phyloP scores from a whole-genome alignment of 768 basidiomycete genomes.

The Leccinum incarnatum region DNA sequence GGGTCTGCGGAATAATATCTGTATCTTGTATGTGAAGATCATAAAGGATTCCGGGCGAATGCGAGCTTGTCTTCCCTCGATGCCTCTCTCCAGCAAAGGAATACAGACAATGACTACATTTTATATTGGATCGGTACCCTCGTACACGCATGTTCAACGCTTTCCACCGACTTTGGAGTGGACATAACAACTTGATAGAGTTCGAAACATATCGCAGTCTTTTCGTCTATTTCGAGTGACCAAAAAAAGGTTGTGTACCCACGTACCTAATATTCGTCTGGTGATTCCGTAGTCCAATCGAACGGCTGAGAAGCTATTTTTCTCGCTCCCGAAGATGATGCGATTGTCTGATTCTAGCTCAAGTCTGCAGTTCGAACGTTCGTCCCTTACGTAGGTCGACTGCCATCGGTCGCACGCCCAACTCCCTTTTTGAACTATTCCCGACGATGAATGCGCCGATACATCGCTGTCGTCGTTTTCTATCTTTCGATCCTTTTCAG shows the following conservation, averaged over 20 bases:
- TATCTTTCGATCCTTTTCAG: no score
- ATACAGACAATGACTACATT: not conserved
- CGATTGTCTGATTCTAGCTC: no score
- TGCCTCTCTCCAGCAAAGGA: not conserved
- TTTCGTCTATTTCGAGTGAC: no score
- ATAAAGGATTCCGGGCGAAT: not conserved
- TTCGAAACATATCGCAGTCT: not conserved
- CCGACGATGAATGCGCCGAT: no score
- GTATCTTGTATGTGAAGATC: not conserved
- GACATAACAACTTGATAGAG: no score
- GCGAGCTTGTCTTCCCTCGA: not conserved
- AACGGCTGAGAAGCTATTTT: not conserved
- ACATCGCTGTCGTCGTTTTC: no score
- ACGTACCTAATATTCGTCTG: not conserved
- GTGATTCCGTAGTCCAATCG: not conserved
- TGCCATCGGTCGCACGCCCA: no score
- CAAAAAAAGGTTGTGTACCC: no score
- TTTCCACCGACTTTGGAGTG: no score
- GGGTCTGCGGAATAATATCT: constrained; percentile 10
- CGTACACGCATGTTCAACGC: not conserved
- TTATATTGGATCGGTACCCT: not conserved
- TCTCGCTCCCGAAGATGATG: not conserved
- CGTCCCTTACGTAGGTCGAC: no score
- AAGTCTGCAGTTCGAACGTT: not conserved
- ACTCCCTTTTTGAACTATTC: no score